Evolutionary conservation across 805 yeast species (phyloP).

Genomic region (Nakazawaea ernobii): DNA sequence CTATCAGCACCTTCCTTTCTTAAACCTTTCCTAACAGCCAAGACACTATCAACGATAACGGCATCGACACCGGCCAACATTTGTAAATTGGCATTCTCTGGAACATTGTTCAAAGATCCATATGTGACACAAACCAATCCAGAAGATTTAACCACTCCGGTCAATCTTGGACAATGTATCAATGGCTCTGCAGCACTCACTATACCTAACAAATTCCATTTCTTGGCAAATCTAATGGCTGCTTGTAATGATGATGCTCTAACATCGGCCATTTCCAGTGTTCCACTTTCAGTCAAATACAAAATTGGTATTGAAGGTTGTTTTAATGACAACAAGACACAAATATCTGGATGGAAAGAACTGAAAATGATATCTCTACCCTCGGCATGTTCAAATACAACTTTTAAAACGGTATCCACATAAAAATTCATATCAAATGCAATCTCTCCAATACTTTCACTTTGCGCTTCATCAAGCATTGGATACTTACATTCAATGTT

Average conservation of each 20-base stretch:
- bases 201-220: conserved; percentile 88
- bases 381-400: conserved; percentile 69
- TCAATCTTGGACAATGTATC: conserved; percentile 84
- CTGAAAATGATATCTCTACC: conserved; percentile 88
- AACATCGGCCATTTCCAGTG: conserved; percentile 79
- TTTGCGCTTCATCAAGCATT: conserved; percentile 87
- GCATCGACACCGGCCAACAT: conserved; percentile 97
- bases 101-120: conserved; percentile 79
- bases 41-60: conserved; percentile 91
- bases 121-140: conserved; percentile 93
- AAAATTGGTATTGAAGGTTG: conserved; percentile 92
- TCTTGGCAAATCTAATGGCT: conserved; percentile 84
- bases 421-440: conserved; percentile 80
- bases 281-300: conserved; percentile 86
- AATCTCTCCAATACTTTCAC: conserved; percentile 81
- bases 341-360: conserved; percentile 92
- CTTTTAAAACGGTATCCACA: conserved; percentile 79
- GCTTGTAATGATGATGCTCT: conserved; percentile 84
- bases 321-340: conserved; percentile 77
- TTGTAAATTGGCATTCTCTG: conserved; percentile 76
- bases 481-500: conserved; percentile 95
- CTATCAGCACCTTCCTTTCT: conserved; percentile 22
- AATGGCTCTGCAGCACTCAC: conserved; percentile 86
- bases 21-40: conserved; percentile 86
- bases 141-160: conserved; percentile 82